Conservation (phyloP, 371 early-diverging fungal species). For the Mortierella sp. region DNA sequence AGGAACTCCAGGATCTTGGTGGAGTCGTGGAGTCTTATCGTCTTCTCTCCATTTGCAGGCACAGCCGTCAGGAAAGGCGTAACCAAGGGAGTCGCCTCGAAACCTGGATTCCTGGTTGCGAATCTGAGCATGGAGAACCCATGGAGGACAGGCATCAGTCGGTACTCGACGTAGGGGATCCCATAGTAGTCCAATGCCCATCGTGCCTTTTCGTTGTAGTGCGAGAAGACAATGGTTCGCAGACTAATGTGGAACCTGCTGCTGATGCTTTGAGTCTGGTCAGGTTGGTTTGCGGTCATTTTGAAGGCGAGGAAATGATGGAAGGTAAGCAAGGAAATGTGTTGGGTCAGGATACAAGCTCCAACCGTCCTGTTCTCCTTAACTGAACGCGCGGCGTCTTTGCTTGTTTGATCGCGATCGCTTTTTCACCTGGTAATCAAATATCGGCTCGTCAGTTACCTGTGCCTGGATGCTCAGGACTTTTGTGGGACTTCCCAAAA, state of each 20-base stretch:
- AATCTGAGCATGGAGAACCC: constrained; percentile 38
- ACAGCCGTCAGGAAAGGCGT: constrained; percentile 27
- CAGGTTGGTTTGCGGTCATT: too few species aligned
- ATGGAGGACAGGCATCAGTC: constrained; percentile 33
- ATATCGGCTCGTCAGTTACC: too few species aligned
- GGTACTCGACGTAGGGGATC: constrained; percentile 41
- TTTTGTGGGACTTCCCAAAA: too few species aligned
- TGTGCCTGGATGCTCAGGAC: too few species aligned
- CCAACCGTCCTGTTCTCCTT: too few species aligned
- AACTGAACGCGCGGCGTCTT: too few species aligned
- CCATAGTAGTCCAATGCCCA: constrained; percentile 52
- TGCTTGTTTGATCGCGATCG: too few species aligned
- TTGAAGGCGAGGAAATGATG: too few species aligned
- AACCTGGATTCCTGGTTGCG: constrained; percentile 11
- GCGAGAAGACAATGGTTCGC: constrained; percentile 38
- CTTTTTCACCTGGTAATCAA: too few species aligned
- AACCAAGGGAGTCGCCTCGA: constrained; percentile 10
- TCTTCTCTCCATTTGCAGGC: not conserved
- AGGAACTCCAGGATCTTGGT: constrained; percentile 32
- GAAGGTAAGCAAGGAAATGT: too few species aligned
- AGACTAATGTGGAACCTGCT: constrained; percentile 12
- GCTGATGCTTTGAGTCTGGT: not conserved
- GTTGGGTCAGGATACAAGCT: too few species aligned
- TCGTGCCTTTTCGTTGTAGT: constrained; percentile 50
- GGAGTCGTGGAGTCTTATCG: constrained; percentile 29